phyloP scores from a whole-genome alignment of 2,329 filamentous ascomycete species.

The Microdochium paspali region DNA sequence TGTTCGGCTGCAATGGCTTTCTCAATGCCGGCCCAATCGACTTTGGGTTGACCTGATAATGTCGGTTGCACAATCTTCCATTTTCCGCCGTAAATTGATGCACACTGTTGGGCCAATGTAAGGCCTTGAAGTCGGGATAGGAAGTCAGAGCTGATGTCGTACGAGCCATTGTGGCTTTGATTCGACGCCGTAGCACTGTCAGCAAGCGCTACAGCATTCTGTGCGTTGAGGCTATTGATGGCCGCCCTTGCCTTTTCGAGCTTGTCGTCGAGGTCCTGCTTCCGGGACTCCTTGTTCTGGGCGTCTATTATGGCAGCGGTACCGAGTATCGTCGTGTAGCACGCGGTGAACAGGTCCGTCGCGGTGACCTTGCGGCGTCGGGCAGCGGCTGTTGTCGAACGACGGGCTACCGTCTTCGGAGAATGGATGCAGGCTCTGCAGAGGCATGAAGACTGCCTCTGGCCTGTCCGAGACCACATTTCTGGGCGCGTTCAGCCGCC shows the following conservation, averaged over 20 bases:
- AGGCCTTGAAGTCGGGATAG: background rate
- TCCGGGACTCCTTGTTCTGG: slow-evolving; percentile 44
- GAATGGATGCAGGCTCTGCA: slow-evolving; percentile 51
- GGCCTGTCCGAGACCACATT: slow-evolving; percentile 57
- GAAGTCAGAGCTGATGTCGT: background rate
- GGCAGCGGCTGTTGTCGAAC: slow-evolving; percentile 34
- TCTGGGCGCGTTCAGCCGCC: slow-evolving; percentile 46
- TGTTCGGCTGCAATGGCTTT: background rate
- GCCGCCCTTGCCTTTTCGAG: slow-evolving; percentile 45
- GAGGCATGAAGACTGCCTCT: slow-evolving; percentile 49
- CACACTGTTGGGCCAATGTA: background rate
- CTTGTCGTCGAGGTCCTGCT: slow-evolving; percentile 50
- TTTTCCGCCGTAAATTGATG: background rate
- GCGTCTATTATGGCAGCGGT: slow-evolving; percentile 56
- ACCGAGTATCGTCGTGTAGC: slow-evolving; percentile 59
- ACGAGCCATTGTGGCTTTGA: background rate
- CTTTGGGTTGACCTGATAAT: background rate
- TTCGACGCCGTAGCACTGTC: slow-evolving; percentile 12
- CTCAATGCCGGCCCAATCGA: background rate
- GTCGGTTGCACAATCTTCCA: background rate
- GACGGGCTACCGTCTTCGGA: slow-evolving; percentile 36
- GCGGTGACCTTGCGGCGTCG: slow-evolving; percentile 38
- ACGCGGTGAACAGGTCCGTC: slow-evolving; percentile 52
- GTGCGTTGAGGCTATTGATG: slow-evolving; percentile 27
- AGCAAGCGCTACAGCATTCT: slow-evolving; percentile 14